A percentile compares a stretch with the other conserved stretches of the same genome.
These are phyloP conservation scores for Celoporthe dispersa DNA, from an alignment of 2,329 filamentous ascomycete species.

Conservation along the genomic window DNA sequence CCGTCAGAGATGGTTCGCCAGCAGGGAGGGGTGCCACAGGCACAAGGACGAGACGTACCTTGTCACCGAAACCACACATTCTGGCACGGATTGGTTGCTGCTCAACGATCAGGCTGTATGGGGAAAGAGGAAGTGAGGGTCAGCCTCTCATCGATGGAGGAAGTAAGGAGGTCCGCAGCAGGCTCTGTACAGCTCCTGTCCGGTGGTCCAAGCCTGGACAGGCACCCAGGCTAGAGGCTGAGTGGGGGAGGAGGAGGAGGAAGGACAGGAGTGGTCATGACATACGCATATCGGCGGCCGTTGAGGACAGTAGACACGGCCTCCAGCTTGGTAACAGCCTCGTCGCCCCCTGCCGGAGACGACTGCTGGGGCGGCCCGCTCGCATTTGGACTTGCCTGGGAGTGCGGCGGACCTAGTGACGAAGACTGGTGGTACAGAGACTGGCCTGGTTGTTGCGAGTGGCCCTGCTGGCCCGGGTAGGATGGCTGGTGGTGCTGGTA, in stretches of 20 bases:
- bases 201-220: background rate
- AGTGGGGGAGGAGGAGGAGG: background rate
- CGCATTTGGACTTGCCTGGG: conserved; percentile 21
- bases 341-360: conserved; percentile 10
- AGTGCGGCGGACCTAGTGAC: conserved; percentile 16
- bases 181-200: background rate
- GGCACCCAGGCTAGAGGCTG: background rate
- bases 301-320: conserved; percentile 27
- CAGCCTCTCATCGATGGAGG: background rate
- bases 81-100: conserved; percentile 92
- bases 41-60: conserved; percentile 58
- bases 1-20: conserved; percentile 10
- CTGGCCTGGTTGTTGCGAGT: conserved; percentile 23
- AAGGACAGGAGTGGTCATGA: background rate
- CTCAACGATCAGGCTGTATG: conserved; percentile 70
- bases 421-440: conserved; percentile 26
- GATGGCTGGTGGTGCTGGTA: conserved; percentile 28
- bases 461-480: conserved; percentile 27
- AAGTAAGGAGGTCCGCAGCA: background rate
- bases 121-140: background rate
- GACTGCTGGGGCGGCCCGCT: conserved; percentile 22
- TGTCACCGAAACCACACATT: conserved; percentile 99
- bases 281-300: conserved; percentile 27
- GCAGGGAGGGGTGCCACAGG: conserved; percentile 14
- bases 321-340: conserved; percentile 16